phyloP scores from a whole-genome alignment of 2,329 filamentous ascomycete species.

The Aureobasidium sp. region DNA sequence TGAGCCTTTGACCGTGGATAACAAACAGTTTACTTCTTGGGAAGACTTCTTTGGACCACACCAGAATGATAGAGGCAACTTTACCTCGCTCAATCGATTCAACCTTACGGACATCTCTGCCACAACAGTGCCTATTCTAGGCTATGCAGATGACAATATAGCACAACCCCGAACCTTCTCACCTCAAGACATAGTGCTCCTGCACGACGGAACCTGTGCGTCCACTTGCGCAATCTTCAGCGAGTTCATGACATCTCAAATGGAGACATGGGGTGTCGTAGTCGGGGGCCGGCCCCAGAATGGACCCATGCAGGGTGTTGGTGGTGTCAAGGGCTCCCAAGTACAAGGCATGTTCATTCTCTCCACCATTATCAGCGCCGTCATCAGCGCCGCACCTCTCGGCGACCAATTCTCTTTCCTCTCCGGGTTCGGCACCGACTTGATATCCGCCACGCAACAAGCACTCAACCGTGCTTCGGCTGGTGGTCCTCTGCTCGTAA shows the following conservation, averaged over 20 bases:
- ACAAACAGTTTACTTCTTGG: conserved; percentile 26
- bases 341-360: conserved; percentile 1
- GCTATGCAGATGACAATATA: conserved; percentile 22
- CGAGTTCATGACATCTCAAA: conserved; percentile 34
- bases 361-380: not conserved
- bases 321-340: conserved; percentile 32
- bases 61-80: conserved; percentile 18
- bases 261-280: conserved; percentile 28
- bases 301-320: conserved; percentile 34
- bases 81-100: conserved; percentile 28
- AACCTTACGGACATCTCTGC: conserved; percentile 19
- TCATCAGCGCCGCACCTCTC: conserved; percentile 15
- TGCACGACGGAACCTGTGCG: conserved; percentile 34
- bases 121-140: not conserved
- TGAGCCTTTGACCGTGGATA: conserved; percentile 19
- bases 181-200: conserved; percentile 31
- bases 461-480: not conserved
- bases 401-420: not conserved
- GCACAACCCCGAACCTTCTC: conserved; percentile 27
- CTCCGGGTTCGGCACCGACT: not conserved
- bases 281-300: conserved; percentile 30
- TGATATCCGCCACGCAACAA: not conserved
- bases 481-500: conserved; percentile 13
- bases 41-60: conserved; percentile 28
- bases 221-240: conserved; percentile 34